These are phyloP conservation scores for Lachancea dasiensis DNA, from an alignment of 805 yeast species.

Conservation along the genomic window DNA sequence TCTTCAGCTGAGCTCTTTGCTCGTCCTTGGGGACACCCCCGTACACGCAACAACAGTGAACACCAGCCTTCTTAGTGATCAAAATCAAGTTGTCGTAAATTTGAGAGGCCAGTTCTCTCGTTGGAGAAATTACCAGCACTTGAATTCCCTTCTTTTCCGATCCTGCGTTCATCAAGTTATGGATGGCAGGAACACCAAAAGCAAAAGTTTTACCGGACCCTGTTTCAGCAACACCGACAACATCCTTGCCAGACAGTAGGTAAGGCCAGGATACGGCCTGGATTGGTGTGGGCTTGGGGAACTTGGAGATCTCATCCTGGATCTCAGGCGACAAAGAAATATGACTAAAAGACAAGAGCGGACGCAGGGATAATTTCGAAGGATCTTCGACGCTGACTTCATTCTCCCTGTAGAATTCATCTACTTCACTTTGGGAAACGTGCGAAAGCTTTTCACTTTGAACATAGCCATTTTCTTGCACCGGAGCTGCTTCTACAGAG, in stretches of 20 bases:
- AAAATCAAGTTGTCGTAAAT: slow-evolving; percentile 73
- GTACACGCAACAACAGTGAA: slow-evolving; percentile 78
- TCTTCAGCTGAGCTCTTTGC: slow-evolving; percentile 65
- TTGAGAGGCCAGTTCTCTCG: slow-evolving; percentile 95
- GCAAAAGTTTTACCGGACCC: slow-evolving; percentile 98
- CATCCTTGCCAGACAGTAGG: slow-evolving; percentile 70
- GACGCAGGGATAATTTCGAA: slow-evolving; percentile 45
- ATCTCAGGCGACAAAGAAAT: slow-evolving; percentile 53
- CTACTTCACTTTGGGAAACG: slow-evolving; percentile 50
- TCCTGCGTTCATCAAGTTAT: slow-evolving; percentile 44
- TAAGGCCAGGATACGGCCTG: slow-evolving; percentile 96
- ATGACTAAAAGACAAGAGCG: slow-evolving; percentile 62
- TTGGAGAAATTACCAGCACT: slow-evolving; percentile 88
- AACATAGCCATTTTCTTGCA: slow-evolving; percentile 23
- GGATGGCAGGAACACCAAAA: slow-evolving; percentile 94
- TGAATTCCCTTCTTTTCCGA: slow-evolving; percentile 37
- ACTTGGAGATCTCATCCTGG: slow-evolving; percentile 56
- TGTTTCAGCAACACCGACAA: slow-evolving; percentile 96
- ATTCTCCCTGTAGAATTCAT: slow-evolving; percentile 57
- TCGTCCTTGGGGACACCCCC: slow-evolving; percentile 98
- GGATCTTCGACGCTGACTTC: slow-evolving; percentile 80
- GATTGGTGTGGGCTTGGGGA: slow-evolving; percentile 91
- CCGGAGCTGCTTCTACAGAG: slow-evolving; percentile 1
- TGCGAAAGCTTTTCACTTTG: slow-evolving; percentile 37
- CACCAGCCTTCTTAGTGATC: slow-evolving; percentile 53